Percentiles rank a stretch among this genome's conserved stretches.
phyloP scores from a whole-genome alignment of 2,329 filamentous ascomycete genomes.

The Allantophomopsis lycopodina region DNA sequence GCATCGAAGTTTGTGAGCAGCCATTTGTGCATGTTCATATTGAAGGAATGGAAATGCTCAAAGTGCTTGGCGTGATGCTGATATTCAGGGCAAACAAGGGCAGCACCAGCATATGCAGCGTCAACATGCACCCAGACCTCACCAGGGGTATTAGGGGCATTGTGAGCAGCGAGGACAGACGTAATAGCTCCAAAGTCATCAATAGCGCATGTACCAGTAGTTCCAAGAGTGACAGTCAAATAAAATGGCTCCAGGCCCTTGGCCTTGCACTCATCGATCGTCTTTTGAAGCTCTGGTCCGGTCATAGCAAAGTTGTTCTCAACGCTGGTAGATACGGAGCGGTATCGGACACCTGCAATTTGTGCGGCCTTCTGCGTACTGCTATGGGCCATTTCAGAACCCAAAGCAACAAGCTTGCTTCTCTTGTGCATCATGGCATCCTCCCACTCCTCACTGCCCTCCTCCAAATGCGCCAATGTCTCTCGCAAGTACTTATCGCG shows the following conservation, averaged over 20 bases:
- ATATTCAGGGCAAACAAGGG: constrained; percentile 71
- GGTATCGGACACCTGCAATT: constrained; percentile 74
- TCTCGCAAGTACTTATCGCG: constrained; percentile 63
- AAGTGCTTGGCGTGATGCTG: constrained; percentile 52
- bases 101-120: constrained; percentile 81
- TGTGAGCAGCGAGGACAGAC: constrained; percentile 19
- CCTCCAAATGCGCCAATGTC: constrained; percentile 33
- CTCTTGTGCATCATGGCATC: constrained; percentile 55
- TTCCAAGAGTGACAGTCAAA: constrained; percentile 71
- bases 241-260: constrained; percentile 75
- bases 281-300: constrained; percentile 41
- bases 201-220: constrained; percentile 76
- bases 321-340: constrained; percentile 48
- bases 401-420: constrained; percentile 65
- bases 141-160: constrained; percentile 23
- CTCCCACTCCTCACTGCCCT: constrained; percentile 41
- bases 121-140: constrained; percentile 87
- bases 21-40: constrained; percentile 98
- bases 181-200: constrained; percentile 51
- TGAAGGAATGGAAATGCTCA: constrained; percentile 68
- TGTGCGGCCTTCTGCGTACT: constrained; percentile 78
- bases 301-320: constrained; percentile 59
- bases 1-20: constrained; percentile 85
- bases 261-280: constrained; percentile 49
- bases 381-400: constrained; percentile 68